phyloP scores from a whole-genome alignment of 2,329 filamentous ascomycete species.

The Ophiobolus disseminans region DNA sequence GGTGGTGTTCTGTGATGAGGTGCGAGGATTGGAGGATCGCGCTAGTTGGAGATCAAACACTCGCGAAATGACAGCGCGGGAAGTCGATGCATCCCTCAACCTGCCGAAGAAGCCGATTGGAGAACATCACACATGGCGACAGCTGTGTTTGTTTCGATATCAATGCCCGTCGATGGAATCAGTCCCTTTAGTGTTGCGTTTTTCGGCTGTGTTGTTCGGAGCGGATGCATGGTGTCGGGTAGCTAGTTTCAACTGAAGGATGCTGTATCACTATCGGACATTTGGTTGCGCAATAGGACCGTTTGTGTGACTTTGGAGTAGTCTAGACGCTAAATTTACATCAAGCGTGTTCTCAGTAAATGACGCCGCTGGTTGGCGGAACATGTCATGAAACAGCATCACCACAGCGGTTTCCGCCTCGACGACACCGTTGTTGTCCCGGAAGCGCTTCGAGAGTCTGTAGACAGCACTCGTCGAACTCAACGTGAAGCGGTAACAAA shows the following conservation, averaged over 20 bases:
- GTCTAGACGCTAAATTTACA: background rate
- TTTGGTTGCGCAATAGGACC: conserved; percentile 1
- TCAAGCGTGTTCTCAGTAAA: no score
- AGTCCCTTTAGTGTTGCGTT: no score
- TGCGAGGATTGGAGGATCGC: conserved; percentile 16
- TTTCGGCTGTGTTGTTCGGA: no score
- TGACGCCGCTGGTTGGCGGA: no score
- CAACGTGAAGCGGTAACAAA: no score
- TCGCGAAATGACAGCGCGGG: conserved; percentile 37
- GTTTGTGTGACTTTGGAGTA: background rate
- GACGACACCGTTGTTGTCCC: no score
- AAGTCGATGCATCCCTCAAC: conserved; percentile 7
- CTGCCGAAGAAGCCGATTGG: background rate
- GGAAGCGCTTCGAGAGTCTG: no score
- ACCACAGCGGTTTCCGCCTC: no score
- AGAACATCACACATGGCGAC: background rate
- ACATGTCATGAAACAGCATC: no score
- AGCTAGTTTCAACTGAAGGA: conserved; percentile 2
- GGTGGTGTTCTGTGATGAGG: conserved; percentile 22
- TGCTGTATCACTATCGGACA: conserved; percentile 1
- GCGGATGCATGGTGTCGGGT: background rate
- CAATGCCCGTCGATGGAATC: no score
- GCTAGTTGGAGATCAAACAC: conserved; percentile 43
- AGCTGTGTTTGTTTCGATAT: background rate
- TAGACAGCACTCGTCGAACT: no score